phyloP scores from a whole-genome alignment of 768 basidiomycete species.

The Collybia nuda region DNA sequence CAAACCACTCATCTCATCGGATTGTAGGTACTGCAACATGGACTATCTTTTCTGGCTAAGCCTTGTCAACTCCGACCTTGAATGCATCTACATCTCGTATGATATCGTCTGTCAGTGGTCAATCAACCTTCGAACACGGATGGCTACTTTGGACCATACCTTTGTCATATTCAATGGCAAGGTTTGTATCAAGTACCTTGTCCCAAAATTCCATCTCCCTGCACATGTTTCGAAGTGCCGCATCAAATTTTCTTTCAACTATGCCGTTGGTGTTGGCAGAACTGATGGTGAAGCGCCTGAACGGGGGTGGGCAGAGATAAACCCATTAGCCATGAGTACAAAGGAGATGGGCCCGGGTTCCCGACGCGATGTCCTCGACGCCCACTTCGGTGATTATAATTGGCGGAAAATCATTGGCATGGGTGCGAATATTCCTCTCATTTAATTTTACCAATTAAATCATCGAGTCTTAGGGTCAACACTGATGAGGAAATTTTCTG shows the following conservation, averaged over 20 bases:
- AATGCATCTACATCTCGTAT: conserved; percentile 14
- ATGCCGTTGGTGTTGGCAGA: background rate
- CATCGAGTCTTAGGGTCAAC: background rate
- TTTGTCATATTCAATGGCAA: too few species aligned
- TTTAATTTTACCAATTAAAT: background rate
- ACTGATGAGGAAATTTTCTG: conserved; percentile 6
- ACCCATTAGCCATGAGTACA: conserved; percentile 23
- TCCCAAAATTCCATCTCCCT: conserved; percentile 1
- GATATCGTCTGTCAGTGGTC: conserved; percentile 22
- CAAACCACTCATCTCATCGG: too few species aligned
- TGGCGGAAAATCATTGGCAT: conserved; percentile 21
- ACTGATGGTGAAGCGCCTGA: conserved; percentile 1
- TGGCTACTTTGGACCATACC: too few species aligned
- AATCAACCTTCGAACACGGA: background rate
- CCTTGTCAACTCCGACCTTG: conserved; percentile 3
- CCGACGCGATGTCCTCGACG: conserved; percentile 14
- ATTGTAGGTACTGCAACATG: conserved; percentile 27
- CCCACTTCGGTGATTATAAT: conserved; percentile 24
- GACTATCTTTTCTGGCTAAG: conserved; percentile 17
- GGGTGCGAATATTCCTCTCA: conserved; percentile 7
- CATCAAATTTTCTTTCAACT: background rate
- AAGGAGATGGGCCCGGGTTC: conserved; percentile 1
- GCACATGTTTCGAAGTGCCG: background rate
- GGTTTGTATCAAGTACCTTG: too few species aligned
- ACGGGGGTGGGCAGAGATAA: conserved; percentile 24